Conservation (phyloP, 2,329 filamentous ascomycete genomes). For the Pestalotiopsis sp. region DNA sequence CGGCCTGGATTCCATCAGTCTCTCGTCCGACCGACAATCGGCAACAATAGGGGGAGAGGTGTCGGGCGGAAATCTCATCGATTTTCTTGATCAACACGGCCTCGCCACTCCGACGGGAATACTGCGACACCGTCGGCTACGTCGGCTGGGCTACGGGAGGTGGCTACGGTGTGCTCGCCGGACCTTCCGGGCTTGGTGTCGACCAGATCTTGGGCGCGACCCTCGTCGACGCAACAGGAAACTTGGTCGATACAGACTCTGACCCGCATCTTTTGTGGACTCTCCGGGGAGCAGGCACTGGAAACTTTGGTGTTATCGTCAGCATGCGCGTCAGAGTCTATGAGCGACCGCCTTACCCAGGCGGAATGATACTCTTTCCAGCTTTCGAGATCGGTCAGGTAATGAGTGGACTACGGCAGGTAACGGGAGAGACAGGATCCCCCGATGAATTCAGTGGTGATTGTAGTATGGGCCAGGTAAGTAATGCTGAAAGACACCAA, state of each 20-base stretch:
- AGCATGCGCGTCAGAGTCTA: conserved; percentile 11
- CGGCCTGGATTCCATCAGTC: background rate
- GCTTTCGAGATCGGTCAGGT: background rate
- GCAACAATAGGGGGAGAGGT: background rate
- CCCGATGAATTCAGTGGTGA: background rate
- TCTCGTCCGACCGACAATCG: background rate
- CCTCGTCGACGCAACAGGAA: conserved; percentile 25
- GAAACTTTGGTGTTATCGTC: conserved; percentile 31
- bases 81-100: background rate
- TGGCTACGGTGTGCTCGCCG: conserved; percentile 36
- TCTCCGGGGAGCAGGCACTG: conserved; percentile 29
- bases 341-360: background rate
- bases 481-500: background rate
- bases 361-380: background rate
- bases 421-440: background rate
- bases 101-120: background rate
- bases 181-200: conserved; percentile 46
- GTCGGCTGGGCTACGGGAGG: conserved; percentile 36
- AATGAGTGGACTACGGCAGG: background rate
- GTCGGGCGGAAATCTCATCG: background rate
- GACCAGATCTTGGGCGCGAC: conserved; percentile 41
- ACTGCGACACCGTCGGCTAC: conserved; percentile 31
- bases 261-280: conserved; percentile 32
- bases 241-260: conserved; percentile 28
- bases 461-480: background rate